Conservation (phyloP, 345 rosid species). For the Eucalyptus cloeziana region DNA sequence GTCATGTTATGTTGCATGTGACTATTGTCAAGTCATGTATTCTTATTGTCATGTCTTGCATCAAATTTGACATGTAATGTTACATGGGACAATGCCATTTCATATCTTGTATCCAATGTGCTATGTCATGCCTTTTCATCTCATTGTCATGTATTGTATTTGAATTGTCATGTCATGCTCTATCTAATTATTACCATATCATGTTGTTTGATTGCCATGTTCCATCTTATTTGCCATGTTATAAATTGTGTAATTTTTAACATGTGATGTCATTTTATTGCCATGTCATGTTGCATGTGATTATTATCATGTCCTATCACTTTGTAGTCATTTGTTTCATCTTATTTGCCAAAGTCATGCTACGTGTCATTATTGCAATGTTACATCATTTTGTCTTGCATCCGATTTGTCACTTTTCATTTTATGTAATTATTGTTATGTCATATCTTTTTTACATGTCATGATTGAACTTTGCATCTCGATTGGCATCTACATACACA, state of each 20-base stretch:
- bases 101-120: not conserved
- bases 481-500: not conserved
- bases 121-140: not conserved
- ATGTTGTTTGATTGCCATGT: not conserved
- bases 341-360: not conserved
- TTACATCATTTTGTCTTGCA: not conserved
- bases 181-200: not conserved
- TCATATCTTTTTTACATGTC: not conserved
- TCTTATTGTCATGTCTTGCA: not conserved
- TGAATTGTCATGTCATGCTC: not conserved
- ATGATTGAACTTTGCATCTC: not conserved
- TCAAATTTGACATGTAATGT: not conserved
- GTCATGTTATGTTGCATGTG: not conserved
- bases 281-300: not conserved
- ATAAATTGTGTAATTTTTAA: not conserved
- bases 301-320: not conserved
- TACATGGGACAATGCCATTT: not conserved
- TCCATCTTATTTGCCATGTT: not conserved
- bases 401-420: not conserved
- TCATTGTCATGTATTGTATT: too few species aligned
- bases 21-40: not conserved
- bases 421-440: not conserved
- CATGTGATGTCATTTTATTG: not conserved
- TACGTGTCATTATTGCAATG: not conserved
- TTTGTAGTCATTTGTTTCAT: not conserved